Percentiles rank a stretch among this genome's conserved stretches.
Conservation (phyloP, 192 early-diverging fungal genomes). For the Mortierella antarctica region DNA sequence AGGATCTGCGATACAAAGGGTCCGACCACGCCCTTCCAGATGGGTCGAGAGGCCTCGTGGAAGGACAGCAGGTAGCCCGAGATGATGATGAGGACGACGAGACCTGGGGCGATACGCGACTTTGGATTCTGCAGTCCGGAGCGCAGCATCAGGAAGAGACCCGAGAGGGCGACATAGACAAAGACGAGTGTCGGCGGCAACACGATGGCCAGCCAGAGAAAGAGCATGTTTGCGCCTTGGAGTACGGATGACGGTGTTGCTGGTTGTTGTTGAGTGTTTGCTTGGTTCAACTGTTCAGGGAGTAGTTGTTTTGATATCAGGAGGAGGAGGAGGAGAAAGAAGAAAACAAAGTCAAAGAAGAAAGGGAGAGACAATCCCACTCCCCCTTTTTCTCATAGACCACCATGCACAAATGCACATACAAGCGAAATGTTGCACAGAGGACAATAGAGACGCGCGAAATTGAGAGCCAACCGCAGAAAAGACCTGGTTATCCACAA, state of each 20-base stretch:
- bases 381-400: too few species aligned
- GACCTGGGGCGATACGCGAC: constrained; percentile 18
- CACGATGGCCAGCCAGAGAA: constrained; percentile 39
- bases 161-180: constrained; percentile 45
- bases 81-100: constrained; percentile 34
- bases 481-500: too few species aligned
- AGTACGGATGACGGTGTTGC: neutral
- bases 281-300: too few species aligned
- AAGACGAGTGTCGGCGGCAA: constrained; percentile 48
- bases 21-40: constrained; percentile 40
- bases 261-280: neutral
- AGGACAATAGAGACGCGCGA: too few species aligned
- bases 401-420: too few species aligned
- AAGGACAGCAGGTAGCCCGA: constrained; percentile 43
- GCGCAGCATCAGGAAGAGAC: constrained; percentile 36
- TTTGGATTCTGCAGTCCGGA: constrained; percentile 44
- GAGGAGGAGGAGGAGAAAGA: neutral
- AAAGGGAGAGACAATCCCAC: neutral
- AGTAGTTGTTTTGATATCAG: neutral
- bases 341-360: neutral
- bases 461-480: too few species aligned
- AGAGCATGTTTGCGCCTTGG: constrained; percentile 26
- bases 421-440: too few species aligned
- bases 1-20: constrained; percentile 34
- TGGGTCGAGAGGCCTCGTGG: constrained; percentile 36